Evolutionary conservation across 176 grass and related monocot species (phyloP).

Genomic region (Paspalum notatum): DNA sequence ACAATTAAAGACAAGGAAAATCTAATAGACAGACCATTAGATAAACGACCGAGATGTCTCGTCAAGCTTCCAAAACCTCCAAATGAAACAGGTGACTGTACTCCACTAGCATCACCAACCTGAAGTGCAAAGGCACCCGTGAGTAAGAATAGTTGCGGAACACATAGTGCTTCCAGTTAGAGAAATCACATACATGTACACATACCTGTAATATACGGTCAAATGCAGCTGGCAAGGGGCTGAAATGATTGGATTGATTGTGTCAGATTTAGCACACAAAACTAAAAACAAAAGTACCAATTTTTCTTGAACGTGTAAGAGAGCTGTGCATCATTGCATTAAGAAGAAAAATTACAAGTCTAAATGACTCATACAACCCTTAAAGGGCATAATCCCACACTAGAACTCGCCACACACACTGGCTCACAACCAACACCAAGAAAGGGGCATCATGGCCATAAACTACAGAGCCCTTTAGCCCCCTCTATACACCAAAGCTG

Average conservation of each 20-base stretch:
- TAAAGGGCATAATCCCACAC: too few species aligned
- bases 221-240: slow-evolving; percentile 87
- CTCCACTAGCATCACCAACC: slow-evolving; percentile 98
- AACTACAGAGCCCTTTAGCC: too few species aligned
- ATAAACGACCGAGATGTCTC: slow-evolving; percentile 80
- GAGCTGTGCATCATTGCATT: too few species aligned
- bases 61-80: slow-evolving; percentile 97
- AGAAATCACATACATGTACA: slow-evolving; percentile 63
- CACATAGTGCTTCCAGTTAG: background rate
- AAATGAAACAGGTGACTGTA: slow-evolving; percentile 98
- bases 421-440: too few species aligned
- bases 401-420: background rate
- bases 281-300: slow-evolving; percentile 6
- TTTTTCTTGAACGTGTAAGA: too few species aligned
- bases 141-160: slow-evolving; percentile 18
- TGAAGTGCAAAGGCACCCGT: slow-evolving; percentile 36
- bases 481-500: too few species aligned
- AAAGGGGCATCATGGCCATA: too few species aligned
- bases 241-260: slow-evolving; percentile 42
- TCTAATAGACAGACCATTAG: slow-evolving; percentile 60
- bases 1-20: background rate
- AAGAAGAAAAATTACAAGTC: too few species aligned
- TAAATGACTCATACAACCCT: too few species aligned
- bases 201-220: slow-evolving; percentile 87
- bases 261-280: slow-evolving; percentile 36